Evolutionary conservation across 352 stramenopile species (phyloP).

Genomic region (Globisporangium mamillatum): DNA sequence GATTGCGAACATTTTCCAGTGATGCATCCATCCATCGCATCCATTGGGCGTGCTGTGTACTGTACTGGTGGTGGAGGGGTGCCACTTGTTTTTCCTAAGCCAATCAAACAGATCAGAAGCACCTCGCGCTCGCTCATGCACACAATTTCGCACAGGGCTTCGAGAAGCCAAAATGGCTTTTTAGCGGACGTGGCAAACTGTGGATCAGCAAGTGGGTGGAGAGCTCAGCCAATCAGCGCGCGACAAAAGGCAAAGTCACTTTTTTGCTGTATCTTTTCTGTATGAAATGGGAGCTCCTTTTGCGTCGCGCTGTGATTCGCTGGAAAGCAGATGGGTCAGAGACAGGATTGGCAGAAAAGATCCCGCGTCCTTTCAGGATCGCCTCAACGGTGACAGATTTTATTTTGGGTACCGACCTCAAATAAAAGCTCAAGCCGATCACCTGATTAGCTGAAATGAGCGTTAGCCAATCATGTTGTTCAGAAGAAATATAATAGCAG

Average conservation of each 20-base stretch:
- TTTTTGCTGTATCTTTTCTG: not conserved
- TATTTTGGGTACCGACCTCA: no score
- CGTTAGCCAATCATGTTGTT: no score
- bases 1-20: not conserved
- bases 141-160: no score
- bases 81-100: not conserved
- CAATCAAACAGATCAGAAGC: not conserved
- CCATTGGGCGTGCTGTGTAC: no score
- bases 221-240: not conserved
- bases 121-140: no score
- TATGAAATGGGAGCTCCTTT: not conserved
- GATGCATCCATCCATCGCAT: not conserved
- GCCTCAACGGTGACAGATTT: no score
- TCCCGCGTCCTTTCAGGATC: conserved; percentile 4
- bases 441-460: no score
- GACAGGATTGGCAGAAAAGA: not conserved
- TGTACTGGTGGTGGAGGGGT: not conserved
- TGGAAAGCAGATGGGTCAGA: not conserved
- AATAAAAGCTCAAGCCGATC: no score
- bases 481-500: no score
- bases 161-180: not conserved
- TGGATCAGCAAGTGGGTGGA: not conserved
- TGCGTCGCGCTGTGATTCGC: not conserved
- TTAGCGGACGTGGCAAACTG: not conserved
- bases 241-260: not conserved